These are phyloP conservation scores for Phytophthora tubulina DNA, from an alignment of 352 stramenopile species.

Conservation along the genomic window DNA sequence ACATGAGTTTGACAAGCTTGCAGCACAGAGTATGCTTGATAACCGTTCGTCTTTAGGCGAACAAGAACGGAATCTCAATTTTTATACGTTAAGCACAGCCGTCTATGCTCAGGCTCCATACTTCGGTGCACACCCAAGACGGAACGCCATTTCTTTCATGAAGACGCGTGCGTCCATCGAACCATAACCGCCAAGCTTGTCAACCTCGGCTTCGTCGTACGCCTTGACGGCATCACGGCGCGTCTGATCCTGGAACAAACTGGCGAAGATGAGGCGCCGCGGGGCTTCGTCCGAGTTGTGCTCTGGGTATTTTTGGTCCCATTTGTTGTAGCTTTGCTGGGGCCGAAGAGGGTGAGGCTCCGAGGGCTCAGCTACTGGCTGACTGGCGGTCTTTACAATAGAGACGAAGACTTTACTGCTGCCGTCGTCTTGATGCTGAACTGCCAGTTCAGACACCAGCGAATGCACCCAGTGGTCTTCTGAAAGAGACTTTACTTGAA, in stretches of 20 bases:
- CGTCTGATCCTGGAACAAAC: constrained; percentile 72
- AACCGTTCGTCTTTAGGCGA: no score
- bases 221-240: constrained; percentile 58
- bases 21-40: no score
- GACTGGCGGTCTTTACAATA: constrained; percentile 45
- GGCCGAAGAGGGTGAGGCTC: constrained; percentile 61
- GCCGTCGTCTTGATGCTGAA: constrained; percentile 38
- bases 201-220: constrained; percentile 64
- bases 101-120: constrained; percentile 65
- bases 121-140: constrained; percentile 77
- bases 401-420: constrained; percentile 57
- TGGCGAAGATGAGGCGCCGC: constrained; percentile 61
- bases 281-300: constrained; percentile 8
- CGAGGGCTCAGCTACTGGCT: constrained; percentile 9
- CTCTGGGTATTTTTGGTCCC: constrained; percentile 58
- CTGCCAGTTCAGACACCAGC: constrained; percentile 48
- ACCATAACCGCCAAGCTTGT: constrained; percentile 66
- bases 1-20: no score
- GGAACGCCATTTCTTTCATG: constrained; percentile 85
- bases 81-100: no score
- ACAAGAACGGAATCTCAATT: no score
- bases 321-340: constrained; percentile 73
- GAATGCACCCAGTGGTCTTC: constrained; percentile 56
- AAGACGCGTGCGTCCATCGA: constrained; percentile 77
- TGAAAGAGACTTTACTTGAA: constrained; percentile 27